Evolutionary conservation across 805 yeast genomes (phyloP).

Genomic region (Hanseniaspora occidentalis): DNA sequence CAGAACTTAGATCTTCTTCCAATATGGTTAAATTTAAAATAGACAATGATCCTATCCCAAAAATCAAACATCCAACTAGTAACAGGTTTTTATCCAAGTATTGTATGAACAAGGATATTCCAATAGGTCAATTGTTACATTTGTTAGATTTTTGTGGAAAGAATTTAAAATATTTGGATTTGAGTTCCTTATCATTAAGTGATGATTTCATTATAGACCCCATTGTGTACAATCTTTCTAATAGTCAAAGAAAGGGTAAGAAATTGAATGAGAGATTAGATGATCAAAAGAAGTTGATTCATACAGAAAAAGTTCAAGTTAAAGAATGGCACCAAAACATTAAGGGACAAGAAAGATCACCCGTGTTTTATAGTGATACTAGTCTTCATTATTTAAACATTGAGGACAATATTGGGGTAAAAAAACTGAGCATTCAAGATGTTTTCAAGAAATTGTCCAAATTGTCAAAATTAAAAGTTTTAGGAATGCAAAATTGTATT

Average conservation of each 20-base stretch:
- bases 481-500: background rate
- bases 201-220: slow-evolving; percentile 48
- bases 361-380: background rate
- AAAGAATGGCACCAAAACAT: too few species aligned
- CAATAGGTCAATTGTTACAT: slow-evolving; percentile 65
- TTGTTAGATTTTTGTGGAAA: slow-evolving; percentile 51
- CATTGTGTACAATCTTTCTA: too few species aligned
- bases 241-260: too few species aligned
- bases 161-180: slow-evolving; percentile 40
- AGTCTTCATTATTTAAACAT: background rate
- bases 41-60: slow-evolving; percentile 6
- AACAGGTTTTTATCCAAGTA: slow-evolving; percentile 51
- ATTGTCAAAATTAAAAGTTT: background rate
- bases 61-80: slow-evolving; percentile 43
- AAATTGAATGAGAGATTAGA: too few species aligned
- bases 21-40: too few species aligned
- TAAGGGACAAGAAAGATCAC: too few species aligned
- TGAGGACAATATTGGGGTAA: background rate
- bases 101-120: slow-evolving; percentile 60
- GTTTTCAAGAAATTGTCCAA: background rate
- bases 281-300: too few species aligned
- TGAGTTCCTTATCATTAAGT: slow-evolving; percentile 52
- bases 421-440: background rate
- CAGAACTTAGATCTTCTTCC: too few species aligned
- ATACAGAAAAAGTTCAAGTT: too few species aligned